These are phyloP conservation scores for Nemania sp. DNA, from an alignment of 2,329 filamentous ascomycete species.

Conservation along the genomic window DNA sequence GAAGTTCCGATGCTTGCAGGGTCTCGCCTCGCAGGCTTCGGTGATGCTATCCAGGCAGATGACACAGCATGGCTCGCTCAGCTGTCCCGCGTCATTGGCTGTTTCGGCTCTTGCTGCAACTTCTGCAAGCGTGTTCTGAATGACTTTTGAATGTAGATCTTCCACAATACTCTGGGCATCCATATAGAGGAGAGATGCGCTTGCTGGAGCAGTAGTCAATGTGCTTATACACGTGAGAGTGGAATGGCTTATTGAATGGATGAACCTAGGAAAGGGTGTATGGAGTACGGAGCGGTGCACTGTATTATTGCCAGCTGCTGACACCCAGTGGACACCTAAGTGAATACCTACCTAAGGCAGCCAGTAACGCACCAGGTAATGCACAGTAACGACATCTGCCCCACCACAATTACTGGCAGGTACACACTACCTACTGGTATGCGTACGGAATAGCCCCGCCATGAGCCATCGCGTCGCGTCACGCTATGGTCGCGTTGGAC, in stretches of 20 bases:
- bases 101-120: slow-evolving; percentile 37
- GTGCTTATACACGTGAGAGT: not conserved
- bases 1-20: slow-evolving; percentile 80
- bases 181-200: slow-evolving; percentile 30
- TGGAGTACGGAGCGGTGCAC: too few species aligned
- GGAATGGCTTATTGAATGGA: too few species aligned
- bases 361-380: too few species aligned
- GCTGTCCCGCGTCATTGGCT: slow-evolving; percentile 36
- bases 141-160: slow-evolving; percentile 47
- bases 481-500: slow-evolving; percentile 11
- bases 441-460: not conserved
- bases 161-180: slow-evolving; percentile 33
- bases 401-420: too few species aligned
- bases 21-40: slow-evolving; percentile 70
- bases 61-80: slow-evolving; percentile 65
- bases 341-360: too few species aligned
- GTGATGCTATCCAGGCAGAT: slow-evolving; percentile 82
- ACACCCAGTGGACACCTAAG: too few species aligned
- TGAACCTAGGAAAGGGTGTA: too few species aligned
- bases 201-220: not conserved
- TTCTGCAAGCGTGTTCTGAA: slow-evolving; percentile 51
- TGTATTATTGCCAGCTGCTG: too few species aligned
- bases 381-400: too few species aligned
- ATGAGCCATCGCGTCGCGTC: not conserved
- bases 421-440: not conserved